Percentiles rank a stretch among this genome's conserved stretches.
Conservation (phyloP, 2,329 filamentous ascomycete genomes). For the Fusarium agapanthi region DNA sequence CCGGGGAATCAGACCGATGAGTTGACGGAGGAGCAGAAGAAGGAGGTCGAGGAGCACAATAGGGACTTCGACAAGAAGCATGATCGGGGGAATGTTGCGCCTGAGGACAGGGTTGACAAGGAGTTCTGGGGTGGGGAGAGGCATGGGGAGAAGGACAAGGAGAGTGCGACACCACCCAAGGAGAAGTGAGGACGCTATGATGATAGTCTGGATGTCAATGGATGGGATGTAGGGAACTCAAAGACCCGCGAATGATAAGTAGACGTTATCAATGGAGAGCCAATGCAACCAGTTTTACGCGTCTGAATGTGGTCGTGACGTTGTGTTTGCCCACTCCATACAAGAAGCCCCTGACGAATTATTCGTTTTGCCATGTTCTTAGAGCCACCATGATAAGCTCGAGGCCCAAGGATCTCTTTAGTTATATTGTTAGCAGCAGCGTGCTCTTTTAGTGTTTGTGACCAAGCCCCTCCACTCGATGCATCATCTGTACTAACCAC, state of each 20-base stretch:
- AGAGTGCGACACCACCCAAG: not conserved
- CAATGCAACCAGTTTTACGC: rapidly evolving
- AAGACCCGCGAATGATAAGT: too few species aligned
- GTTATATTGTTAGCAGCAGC: rapidly evolving
- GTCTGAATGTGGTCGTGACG: rapidly evolving
- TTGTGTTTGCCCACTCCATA: rapidly evolving
- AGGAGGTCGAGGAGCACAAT: conserved; percentile 68
- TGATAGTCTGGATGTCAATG: rapidly evolving
- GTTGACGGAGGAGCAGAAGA: conserved; percentile 60
- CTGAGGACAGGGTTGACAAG: conserved; percentile 62
- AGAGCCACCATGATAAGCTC: rapidly evolving
- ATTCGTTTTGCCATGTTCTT: rapidly evolving
- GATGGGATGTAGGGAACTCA: not conserved
- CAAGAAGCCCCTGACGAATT: rapidly evolving
- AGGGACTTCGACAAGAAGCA: conserved; percentile 64
- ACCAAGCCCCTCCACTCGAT: rapidly evolving
- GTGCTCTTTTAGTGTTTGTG: rapidly evolving
- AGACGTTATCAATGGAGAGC: rapidly evolving
- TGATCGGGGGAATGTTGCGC: conserved; percentile 54
- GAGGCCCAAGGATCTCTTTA: rapidly evolving
- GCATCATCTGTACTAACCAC: rapidly evolving
- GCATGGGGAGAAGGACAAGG: not conserved
- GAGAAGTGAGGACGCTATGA: not conserved
- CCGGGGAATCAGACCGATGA: conserved; percentile 45
- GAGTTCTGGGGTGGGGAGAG: conserved; percentile 56